Evolutionary conservation across 2,329 filamentous ascomycete species (phyloP), one percentile per base, ranked within the genome.

Genomic region (Verticillium longisporum): DNA sequence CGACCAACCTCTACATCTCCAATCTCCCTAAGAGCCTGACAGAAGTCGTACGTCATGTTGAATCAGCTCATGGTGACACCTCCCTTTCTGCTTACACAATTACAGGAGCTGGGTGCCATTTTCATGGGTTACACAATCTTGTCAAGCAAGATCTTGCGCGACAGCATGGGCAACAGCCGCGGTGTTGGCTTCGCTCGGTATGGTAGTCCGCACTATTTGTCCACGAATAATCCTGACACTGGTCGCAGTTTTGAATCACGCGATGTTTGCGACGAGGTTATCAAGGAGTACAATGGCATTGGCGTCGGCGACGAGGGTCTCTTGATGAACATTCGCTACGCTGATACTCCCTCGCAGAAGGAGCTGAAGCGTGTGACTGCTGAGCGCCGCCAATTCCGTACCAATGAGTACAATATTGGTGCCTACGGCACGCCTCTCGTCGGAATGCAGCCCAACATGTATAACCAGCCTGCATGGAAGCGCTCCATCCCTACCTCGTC

Each of bases 131-230:
- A 89, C 76, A 88, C 88, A 69, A 94, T 97, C 65, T 85, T 95
- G 72, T 98, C 94, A 2, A 93, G 92, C 82, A 93, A 96, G 78
- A 97, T 99, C 68, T 89, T 97, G 65, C 91, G 94, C 57, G 94
- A 98, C 74, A 87, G 85, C 68, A 89, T 93, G 73, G 95, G 93
- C 62, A 92, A 95, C 71, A 97, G 94, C 74, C 94, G 96, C 68
- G 94, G 96, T 67, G 95, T 99, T 72, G 95, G 95, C 41, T 99
- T 99, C 78, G 94, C 94, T 76, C 89, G 95, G 94, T 97, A 80
- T 71, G 84, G 54, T 10, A 21, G 7, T 4, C n/a, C 3, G 45
- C 9, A 18, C 6, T 50, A 4, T 26, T 18, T 10, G 13, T 18
- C 34, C 45, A 26, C 18, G 5, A 10, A n/a, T 4, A 21, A 7